Evolutionary conservation across 768 basidiomycete species (phyloP).

Genomic region (Boletus bicolor): DNA sequence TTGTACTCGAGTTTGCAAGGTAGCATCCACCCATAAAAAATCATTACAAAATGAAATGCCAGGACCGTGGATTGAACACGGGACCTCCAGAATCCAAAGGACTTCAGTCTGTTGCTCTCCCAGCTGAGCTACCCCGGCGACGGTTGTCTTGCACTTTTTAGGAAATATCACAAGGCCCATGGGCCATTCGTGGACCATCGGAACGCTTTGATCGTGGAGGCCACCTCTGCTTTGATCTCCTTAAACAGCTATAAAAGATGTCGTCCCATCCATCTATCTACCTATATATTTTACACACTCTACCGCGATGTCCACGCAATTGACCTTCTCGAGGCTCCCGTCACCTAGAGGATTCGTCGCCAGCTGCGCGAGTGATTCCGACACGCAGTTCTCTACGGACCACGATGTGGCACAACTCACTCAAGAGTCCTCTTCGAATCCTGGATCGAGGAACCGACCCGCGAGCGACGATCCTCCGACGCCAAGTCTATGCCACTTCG

Average conservation of each 20-base stretch:
- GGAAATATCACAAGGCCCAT: not conserved
- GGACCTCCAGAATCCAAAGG: conserved; percentile 59
- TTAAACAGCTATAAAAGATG: conserved; percentile 7
- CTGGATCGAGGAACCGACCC: not conserved
- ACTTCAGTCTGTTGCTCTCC: conserved; percentile 75
- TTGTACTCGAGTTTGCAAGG: not conserved
- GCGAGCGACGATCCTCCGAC: not conserved
- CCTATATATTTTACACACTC: not conserved
- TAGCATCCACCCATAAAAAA: not conserved
- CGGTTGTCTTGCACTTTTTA: accelerated
- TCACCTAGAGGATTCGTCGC: not conserved
- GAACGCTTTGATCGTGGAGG: not conserved
- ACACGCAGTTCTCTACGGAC: too few relatives aligned
- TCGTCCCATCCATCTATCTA: not conserved
- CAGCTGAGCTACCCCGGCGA: conserved; percentile 69
- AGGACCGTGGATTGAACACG: conserved; percentile 78
- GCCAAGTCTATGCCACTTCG: not conserved
- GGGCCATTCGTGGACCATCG: not conserved
- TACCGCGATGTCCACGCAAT: not conserved
- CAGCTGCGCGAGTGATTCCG: not conserved
- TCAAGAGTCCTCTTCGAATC: not conserved
- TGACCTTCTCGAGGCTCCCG: not conserved
- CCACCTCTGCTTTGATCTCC: conserved; percentile 3
- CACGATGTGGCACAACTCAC: not conserved
- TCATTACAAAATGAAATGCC: conserved; percentile 40